Evolutionary conservation across 2,329 filamentous ascomycete species (phyloP).

Genomic region (Claviceps spartinae): DNA sequence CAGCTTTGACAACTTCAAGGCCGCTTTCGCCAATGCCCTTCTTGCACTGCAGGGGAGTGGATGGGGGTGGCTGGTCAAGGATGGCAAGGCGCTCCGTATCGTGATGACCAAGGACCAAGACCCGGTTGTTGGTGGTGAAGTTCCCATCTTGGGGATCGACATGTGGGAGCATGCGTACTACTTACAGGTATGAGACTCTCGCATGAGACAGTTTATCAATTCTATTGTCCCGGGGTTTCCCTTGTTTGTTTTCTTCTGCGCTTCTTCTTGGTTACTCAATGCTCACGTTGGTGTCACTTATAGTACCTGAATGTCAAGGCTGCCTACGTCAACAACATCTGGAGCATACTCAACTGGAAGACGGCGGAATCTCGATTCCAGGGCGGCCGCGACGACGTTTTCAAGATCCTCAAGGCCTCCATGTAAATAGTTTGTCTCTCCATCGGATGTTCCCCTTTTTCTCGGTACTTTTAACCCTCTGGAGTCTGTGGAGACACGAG

Average conservation of each 20-base stretch:
- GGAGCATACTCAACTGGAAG: constrained; percentile 70
- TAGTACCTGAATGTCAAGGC: constrained; percentile 67
- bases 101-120: constrained; percentile 82
- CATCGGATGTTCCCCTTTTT: background rate
- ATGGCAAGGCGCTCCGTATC: constrained; percentile 49
- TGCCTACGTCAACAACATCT: constrained; percentile 62
- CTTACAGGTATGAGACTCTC: constrained; percentile 43
- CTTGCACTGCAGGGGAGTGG: constrained; percentile 69
- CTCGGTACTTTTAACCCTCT: no score
- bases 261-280: background rate
- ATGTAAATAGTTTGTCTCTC: constrained; percentile 15
- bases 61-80: constrained; percentile 76
- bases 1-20: constrained; percentile 50
- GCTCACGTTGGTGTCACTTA: constrained; percentile 15
- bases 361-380: constrained; percentile 49
- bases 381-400: constrained; percentile 31
- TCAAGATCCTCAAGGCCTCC: constrained; percentile 29
- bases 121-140: constrained; percentile 48
- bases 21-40: constrained; percentile 50
- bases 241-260: constrained; percentile 2
- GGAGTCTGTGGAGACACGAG: no score
- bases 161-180: constrained; percentile 96
- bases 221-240: background rate
- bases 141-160: constrained; percentile 66
- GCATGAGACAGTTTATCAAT: background rate